phyloP scores from a whole-genome alignment of 306 rosid genomes.

The Purshia tridentata region DNA sequence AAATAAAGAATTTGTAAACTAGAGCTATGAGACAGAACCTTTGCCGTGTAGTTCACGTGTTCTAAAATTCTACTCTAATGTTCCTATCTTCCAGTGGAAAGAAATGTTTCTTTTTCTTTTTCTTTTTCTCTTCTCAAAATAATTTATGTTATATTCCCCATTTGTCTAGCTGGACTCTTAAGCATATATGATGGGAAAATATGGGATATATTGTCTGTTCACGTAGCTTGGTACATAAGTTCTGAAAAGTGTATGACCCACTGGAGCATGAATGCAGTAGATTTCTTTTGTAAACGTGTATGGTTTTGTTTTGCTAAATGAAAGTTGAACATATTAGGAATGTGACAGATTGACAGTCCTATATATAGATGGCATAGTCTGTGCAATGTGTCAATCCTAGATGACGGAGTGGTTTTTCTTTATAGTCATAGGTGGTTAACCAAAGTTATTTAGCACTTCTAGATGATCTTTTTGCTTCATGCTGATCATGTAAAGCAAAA shows the following conservation, averaged over 20 bases:
- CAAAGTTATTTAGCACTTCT: neutral
- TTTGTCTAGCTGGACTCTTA: neutral
- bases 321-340: neutral
- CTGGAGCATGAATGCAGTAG: neutral
- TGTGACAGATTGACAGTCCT: neutral
- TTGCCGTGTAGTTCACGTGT: neutral
- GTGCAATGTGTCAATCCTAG: neutral
- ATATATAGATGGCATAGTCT: neutral
- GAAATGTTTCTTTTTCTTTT: neutral
- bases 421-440: slow-evolving; percentile 7
- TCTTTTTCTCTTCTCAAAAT: neutral
- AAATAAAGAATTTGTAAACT: neutral
- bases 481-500: neutral
- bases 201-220: neutral
- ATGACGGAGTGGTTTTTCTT: neutral
- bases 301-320: neutral
- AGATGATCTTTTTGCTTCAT: neutral
- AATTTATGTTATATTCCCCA: neutral
- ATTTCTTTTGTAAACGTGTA: neutral
- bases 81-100: neutral
- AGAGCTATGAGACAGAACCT: neutral
- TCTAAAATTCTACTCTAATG: neutral
- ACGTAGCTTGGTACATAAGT: neutral
- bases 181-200: neutral
- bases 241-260: neutral